Conservation (phyloP, 768 basidiomycete genomes). For the Daedaleopsis nitida region DNA sequence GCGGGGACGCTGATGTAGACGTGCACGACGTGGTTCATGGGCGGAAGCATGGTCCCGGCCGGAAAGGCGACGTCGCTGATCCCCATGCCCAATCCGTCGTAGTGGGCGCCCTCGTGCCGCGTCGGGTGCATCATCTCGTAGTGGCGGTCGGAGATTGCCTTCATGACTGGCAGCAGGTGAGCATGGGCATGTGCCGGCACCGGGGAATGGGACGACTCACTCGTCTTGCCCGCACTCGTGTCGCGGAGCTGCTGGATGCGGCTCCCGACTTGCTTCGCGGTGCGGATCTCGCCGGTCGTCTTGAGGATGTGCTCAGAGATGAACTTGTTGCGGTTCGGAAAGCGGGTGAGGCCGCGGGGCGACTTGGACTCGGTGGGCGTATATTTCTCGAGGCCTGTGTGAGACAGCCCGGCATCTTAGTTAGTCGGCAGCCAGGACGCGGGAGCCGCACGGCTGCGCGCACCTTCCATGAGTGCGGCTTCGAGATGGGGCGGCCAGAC, state of each 20-base stretch:
- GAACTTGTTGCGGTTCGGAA: conserved; percentile 79
- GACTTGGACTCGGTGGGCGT: conserved; percentile 73
- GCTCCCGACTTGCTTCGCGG: conserved; percentile 80
- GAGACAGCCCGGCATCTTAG: conserved; percentile 1
- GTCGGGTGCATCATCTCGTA: conserved; percentile 30
- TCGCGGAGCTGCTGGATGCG: conserved; percentile 79
- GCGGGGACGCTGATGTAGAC: conserved; percentile 21
- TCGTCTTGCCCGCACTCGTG: conserved; percentile 68
- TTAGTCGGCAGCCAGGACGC: neutral
- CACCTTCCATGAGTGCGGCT: conserved; percentile 76
- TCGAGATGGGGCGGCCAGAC: conserved; percentile 84
- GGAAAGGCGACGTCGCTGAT: conserved; percentile 1
- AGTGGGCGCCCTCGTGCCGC: conserved; percentile 3
- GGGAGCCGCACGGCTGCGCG: conserved; percentile 9
- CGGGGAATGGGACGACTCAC: conserved; percentile 43
- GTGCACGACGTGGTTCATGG: conserved; percentile 14
- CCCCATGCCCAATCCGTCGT: conserved; percentile 1
- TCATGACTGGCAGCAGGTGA: conserved; percentile 24
- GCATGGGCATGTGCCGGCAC: neutral
- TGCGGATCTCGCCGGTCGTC: conserved; percentile 68
- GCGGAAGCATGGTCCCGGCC: conserved; percentile 2
- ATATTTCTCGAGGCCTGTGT: conserved; percentile 67
- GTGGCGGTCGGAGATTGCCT: conserved; percentile 28
- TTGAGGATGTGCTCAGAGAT: conserved; percentile 76
- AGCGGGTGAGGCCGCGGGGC: conserved; percentile 71